Conservation (phyloP, 306 rosid genomes). For the Acacia confusa region DNA sequence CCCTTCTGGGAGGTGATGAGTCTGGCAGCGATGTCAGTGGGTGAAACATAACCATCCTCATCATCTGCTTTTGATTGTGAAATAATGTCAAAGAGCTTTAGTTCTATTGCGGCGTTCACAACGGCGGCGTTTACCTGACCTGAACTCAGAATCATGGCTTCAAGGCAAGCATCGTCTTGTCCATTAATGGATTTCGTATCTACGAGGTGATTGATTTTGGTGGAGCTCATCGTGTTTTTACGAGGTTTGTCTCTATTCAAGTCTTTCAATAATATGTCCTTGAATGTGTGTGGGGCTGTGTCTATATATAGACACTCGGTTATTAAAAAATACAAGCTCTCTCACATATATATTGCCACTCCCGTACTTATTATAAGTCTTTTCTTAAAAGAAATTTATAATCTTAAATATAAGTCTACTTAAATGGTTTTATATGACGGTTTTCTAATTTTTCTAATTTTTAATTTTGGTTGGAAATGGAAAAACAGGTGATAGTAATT, state of each 20-base stretch:
- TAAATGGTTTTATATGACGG: too few species aligned
- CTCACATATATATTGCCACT: too few species aligned
- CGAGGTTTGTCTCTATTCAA: too few species aligned
- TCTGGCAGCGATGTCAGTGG: not conserved
- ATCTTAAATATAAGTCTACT: too few species aligned
- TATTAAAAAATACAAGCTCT: too few species aligned
- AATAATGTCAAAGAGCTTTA: not conserved
- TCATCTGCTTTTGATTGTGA: not conserved
- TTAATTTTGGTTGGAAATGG: too few species aligned
- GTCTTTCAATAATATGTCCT: not conserved
- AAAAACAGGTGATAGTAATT: too few species aligned
- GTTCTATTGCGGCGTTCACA: not conserved
- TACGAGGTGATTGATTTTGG: too few species aligned
- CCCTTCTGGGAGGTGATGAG: not conserved
- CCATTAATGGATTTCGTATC: not conserved
- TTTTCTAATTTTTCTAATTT: too few species aligned
- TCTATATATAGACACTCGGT: not conserved
- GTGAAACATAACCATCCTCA: not conserved
- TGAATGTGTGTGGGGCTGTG: not conserved
- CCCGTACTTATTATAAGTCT: too few species aligned
- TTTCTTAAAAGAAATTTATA: too few species aligned
- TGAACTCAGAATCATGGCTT: not conserved
- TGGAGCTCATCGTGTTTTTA: too few species aligned
- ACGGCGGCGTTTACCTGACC: constrained; percentile 6
- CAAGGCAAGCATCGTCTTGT: not conserved